Evolutionary conservation across 805 yeast genomes (phyloP).

Genomic region (Myxozyma mucilagina): DNA sequence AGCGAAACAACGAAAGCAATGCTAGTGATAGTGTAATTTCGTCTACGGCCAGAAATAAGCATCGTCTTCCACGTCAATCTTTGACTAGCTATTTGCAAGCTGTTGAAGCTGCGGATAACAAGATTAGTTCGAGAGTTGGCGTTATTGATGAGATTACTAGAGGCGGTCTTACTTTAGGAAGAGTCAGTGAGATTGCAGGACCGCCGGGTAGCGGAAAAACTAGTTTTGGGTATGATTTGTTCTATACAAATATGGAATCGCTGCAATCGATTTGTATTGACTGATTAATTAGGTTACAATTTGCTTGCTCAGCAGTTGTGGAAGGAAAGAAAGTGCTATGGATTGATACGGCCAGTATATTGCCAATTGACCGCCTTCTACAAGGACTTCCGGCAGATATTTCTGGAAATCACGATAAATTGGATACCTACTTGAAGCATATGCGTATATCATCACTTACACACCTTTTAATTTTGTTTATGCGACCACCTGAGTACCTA

Average conservation of each 20-base stretch:
- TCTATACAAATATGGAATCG: neutral
- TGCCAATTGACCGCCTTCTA: slow-evolving; percentile 2
- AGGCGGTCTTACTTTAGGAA: slow-evolving; percentile 27
- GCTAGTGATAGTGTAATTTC: neutral
- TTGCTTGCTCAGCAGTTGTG: slow-evolving; percentile 13
- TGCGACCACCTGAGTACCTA: slow-evolving; percentile 15
- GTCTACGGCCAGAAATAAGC: neutral
- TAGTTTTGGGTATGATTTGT: slow-evolving; percentile 17
- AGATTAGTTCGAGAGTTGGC: slow-evolving; percentile 14
- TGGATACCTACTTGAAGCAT: slow-evolving; percentile 6
- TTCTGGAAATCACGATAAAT: neutral
- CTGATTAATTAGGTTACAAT: slow-evolving; percentile 10
- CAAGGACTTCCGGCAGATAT: neutral
- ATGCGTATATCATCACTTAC: slow-evolving; percentile 14
- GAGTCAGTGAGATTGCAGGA: slow-evolving; percentile 26
- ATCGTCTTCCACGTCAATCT: slow-evolving; percentile 16
- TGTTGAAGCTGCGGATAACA: slow-evolving; percentile 9
- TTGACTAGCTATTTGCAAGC: slow-evolving; percentile 1
- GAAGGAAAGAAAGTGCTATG: slow-evolving; percentile 17
- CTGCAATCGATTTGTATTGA: neutral
- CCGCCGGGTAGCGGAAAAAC: slow-evolving; percentile 32
- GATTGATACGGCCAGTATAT: slow-evolving; percentile 21
- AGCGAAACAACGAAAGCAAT: neutral
- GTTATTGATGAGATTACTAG: slow-evolving; percentile 18
- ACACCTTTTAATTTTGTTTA: slow-evolving; percentile 14